Evolutionary conservation across 148 eudicot genomes (phyloP).

Genomic region (Linanthus parryae): DNA sequence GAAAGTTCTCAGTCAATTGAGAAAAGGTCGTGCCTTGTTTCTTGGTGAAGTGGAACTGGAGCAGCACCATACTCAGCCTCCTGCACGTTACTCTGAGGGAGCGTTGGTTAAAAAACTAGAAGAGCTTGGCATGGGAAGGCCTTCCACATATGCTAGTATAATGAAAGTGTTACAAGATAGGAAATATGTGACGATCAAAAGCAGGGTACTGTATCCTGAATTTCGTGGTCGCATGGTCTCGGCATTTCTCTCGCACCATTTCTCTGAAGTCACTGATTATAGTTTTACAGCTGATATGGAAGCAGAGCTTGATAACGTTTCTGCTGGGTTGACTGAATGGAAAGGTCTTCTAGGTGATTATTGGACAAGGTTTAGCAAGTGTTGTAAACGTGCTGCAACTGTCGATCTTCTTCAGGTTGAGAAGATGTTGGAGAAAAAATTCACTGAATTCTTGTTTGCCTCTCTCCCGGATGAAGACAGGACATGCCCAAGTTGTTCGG

Average conservation of each 20-base stretch:
- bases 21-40: constrained; percentile 36
- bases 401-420: constrained; percentile 85
- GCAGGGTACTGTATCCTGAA: constrained; percentile 57
- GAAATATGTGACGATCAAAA: constrained; percentile 64
- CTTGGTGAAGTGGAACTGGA: constrained; percentile 52
- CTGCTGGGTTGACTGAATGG: constrained; percentile 90
- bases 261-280: constrained; percentile 82
- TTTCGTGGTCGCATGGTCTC: constrained; percentile 98
- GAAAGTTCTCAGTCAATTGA: constrained; percentile 40
- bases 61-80: constrained; percentile 71
- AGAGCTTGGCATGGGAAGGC: constrained; percentile 95
- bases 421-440: constrained; percentile 88
- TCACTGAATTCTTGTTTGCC: constrained; percentile 60
- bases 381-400: constrained; percentile 51
- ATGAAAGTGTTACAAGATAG: constrained; percentile 78
- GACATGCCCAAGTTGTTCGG: constrained; percentile 76
- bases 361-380: constrained; percentile 80
- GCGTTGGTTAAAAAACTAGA: constrained; percentile 79
- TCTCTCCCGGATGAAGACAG: constrained; percentile 61
- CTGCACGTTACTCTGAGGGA: constrained; percentile 78
- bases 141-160: constrained; percentile 85
- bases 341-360: constrained; percentile 79
- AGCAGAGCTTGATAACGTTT: constrained; percentile 90
- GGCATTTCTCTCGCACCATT: constrained; percentile 71
- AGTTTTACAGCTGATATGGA: constrained; percentile 96